Base-by-base conservation (phyloP, 768 basidiomycete species). In the Tricholoma bakamatsutake region DNA sequence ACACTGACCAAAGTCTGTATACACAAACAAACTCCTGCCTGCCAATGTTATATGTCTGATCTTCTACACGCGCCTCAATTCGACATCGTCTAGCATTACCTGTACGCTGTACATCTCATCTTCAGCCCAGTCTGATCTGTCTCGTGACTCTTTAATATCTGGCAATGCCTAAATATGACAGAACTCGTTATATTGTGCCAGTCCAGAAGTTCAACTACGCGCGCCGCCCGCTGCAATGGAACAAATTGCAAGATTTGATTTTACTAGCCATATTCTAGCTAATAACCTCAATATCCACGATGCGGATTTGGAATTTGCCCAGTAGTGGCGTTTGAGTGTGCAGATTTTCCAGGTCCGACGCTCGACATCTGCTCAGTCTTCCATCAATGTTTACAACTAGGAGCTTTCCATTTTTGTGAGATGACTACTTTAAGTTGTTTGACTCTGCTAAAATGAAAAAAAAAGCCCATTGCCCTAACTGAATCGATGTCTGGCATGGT, bases 1-100 rank as follows among this genome's bases (percentile, higher is more conserved):
- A 87, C 85, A 88, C 83, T 65, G 71, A 69, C 67, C 76, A 75
- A 75, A 78, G 67, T 62, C 66, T 76, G 75, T 62, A 69, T 69
- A 76, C 71, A 76, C 75, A 77, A 76, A 77, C 72, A 76, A 74
- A 70, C 28, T 10, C 6, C n/a, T 28, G n/a, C 21, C 21, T 24
- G 21, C 21, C 21, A 24, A 24, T 24, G 21, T 24, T 24, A 24
- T 24, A 24, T 24, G 21, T 3, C 21, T 24, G 21, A 24, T 24
- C 21, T 24, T 24, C 21, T 24, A 31, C 8, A 5, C 31, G 31
- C 31, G 10, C 31, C 31, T 31, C 42, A 3, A 43, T 21, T 43
- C 21, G n/a, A 43, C 9, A 21, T 43, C 21, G n/a, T 4, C 39
- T n/a, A 39, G 5, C 1, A 39, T 3, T 24, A n/a, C 1, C 15